Evolutionary conservation across 208 protist genomes (phyloP), one percentile per base, ranked within the genome.

Genomic region (Porcisia deanei): DNA sequence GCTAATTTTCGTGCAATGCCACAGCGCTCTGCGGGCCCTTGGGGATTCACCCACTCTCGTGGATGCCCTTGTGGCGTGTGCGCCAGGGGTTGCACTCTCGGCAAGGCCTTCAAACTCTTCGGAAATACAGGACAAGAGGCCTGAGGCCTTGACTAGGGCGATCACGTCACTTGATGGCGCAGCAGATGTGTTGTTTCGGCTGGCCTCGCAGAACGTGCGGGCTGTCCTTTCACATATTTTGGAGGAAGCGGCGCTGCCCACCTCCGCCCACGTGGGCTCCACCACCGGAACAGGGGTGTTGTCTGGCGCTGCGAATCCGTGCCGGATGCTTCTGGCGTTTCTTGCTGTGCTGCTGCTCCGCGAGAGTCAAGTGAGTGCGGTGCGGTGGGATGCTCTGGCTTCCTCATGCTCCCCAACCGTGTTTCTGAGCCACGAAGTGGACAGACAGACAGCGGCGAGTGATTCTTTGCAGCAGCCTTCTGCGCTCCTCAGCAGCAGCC

Each of bases 311-410:
- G 57, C 39, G 18, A 39, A 66, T 49, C 60, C 72, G 64, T 58
- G 49, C 10, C 73, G 66, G 30, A 66, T 71, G 68, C 68, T 82
- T n/a, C 54, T 78, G 18, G 78, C 67, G 1, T 34, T 82, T 41
- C 14, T 82, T 12, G 60, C 30, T 2, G 72, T 82, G 6, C 3
- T 82, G 73, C 60, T 82, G n/a, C 67, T 82, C 14, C 78, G 78
- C 22, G 78, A 82, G 78, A 70, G 64, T 20, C 78, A 78, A 47
- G 25, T 78, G 49, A 78, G 47, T 34, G 78, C 78, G 16, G 73
- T 43, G 9, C 78, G 78, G 20, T 82, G 78, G 78, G 41, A 20
- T 7, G 52, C 53, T 14, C 9, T 82, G 57, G 30, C 66, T 25
- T 65, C 39, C 45, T 58, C 52, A 12, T 12, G 45, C 12, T n/a